Evolutionary conservation across 306 rosid genomes (phyloP).

Genomic region (Pyrus betulifolia): DNA sequence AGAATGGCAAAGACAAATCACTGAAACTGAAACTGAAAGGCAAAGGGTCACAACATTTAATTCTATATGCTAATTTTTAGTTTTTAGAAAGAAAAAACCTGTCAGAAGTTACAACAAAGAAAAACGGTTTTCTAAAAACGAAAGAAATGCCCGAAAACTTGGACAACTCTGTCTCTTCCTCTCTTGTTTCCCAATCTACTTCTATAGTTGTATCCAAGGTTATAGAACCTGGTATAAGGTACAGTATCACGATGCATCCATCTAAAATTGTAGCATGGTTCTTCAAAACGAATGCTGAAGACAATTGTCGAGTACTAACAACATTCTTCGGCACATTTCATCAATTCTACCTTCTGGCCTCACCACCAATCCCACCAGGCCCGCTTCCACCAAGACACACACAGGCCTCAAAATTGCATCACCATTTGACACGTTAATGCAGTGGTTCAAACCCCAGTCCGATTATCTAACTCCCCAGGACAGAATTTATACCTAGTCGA

Average conservation of each 20-base stretch:
- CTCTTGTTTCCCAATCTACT: slow-evolving; percentile 6
- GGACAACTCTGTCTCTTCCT: background rate
- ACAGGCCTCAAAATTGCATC: slow-evolving; percentile 19
- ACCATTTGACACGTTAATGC: background rate
- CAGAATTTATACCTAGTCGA: slow-evolving; percentile 26
- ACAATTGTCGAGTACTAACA: background rate
- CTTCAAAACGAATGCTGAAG: slow-evolving; percentile 12
- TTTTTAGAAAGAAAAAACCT: background rate
- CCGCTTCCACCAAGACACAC: slow-evolving; percentile 15
- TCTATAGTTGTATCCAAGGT: background rate
- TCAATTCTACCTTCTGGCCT: slow-evolving; percentile 16
- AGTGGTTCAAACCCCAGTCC: slow-evolving; percentile 11
- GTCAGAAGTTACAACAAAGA: background rate
- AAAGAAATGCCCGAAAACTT: background rate
- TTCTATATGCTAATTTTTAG: background rate
- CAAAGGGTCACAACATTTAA: background rate
- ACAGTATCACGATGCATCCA: slow-evolving; percentile 26
- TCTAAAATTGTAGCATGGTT: slow-evolving; percentile 3
- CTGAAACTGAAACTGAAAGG: background rate
- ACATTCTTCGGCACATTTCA: slow-evolving; percentile 17
- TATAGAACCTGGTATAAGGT: slow-evolving; percentile 17
- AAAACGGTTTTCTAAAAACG: background rate
- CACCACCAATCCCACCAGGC: slow-evolving; percentile 9
- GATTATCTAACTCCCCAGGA: background rate
- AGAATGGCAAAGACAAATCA: background rate